Evolutionary conservation across 2,329 filamentous ascomycete species (phyloP), one percentile per base, ranked within the genome.

Genomic region (Endoconidiophora laricicola): DNA sequence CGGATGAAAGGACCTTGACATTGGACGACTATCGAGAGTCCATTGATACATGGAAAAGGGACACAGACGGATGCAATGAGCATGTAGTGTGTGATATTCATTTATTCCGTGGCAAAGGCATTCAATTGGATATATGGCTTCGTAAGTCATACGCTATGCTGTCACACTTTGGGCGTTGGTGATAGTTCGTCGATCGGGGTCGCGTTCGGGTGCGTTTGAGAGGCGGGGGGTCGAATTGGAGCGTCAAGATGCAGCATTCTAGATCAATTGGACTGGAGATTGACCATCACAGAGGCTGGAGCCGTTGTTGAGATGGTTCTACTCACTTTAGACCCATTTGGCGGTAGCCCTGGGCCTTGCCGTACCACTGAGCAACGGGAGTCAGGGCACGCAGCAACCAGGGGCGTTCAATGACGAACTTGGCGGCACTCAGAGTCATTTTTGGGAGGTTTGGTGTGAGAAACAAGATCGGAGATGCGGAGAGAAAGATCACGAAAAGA

Each of bases 341-440:
- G 69, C 87, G 83, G 77, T 95, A 94, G 65, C 90, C 90, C 60
- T 88, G 76, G 60, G 86, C 83, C 65, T 90, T 82, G 69, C 71
- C 70, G 72, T 96, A 96, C 86, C 86, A 94, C 62, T 79, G 76
- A 67, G 88, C 78, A 57, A 94, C 64, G 58, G 91, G 91, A 72
- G 72, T 78, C 67, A 96, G 70, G 48, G 52, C 52, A 48, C 52
- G 52, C 44, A 54, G 52, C 63, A 96, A 78, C 85, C 85, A 94
- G 59, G 90, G 88, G 62, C 87, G 81, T 73, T 83, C 83, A 64
- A 79, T 64, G 63, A 95, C 77, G 64, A 79, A 88, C 60, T 78
- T 83, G 61, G 83, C 77, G 67, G 74, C 62, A 73, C 81, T 78
- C 62, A 78, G 75, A 65, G 79, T 81, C 81, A 86, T 83, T 65